Percentiles rank a stretch among this genome's conserved stretches.
Evolutionary conservation across 192 early-diverging fungal species (phyloP).

Genomic region (Coemansia sp.): DNA sequence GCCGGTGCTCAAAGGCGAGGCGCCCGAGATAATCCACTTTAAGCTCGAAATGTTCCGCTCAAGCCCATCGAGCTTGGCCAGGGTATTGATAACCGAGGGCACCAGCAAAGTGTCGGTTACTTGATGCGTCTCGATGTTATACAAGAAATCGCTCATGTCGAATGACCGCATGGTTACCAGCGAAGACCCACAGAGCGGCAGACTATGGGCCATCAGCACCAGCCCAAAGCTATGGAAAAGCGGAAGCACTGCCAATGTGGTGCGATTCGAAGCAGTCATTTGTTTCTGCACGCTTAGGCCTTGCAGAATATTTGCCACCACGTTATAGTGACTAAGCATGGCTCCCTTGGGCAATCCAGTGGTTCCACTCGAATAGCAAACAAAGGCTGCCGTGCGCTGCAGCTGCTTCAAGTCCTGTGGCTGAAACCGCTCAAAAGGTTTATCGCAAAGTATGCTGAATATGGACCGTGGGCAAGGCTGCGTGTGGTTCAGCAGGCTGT

Average conservation of each 20-base stretch:
- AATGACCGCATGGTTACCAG: constrained; percentile 73
- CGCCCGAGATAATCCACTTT: constrained; percentile 61
- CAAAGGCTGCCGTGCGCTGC: constrained; percentile 32
- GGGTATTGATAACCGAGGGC: constrained; percentile 62
- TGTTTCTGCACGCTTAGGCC: not conserved
- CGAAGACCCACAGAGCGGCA: constrained; percentile 17
- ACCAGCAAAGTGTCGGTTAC: constrained; percentile 64
- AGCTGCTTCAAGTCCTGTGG: not conserved
- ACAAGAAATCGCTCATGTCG: constrained; percentile 59
- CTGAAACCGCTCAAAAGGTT: not conserved
- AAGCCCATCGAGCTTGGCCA: constrained; percentile 69
- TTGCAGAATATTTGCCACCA: constrained; percentile 62
- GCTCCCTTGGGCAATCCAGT: constrained; percentile 67
- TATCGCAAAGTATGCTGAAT: constrained; percentile 8
- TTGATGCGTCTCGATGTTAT: constrained; percentile 60
- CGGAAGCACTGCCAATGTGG: constrained; percentile 52
- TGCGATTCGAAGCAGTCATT: constrained; percentile 1
- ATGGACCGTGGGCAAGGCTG: constrained; percentile 1
- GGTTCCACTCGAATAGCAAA: constrained; percentile 69
- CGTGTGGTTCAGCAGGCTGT: not conserved
- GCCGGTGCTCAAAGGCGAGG: constrained; percentile 64
- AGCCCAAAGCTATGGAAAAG: constrained; percentile 62
- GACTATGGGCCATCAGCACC: constrained; percentile 18
- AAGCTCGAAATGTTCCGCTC: constrained; percentile 62
- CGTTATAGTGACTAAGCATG: constrained; percentile 63